Base-by-base conservation (phyloP, 139 green algal genomes). In the Chlamydomonas incerta region DNA sequence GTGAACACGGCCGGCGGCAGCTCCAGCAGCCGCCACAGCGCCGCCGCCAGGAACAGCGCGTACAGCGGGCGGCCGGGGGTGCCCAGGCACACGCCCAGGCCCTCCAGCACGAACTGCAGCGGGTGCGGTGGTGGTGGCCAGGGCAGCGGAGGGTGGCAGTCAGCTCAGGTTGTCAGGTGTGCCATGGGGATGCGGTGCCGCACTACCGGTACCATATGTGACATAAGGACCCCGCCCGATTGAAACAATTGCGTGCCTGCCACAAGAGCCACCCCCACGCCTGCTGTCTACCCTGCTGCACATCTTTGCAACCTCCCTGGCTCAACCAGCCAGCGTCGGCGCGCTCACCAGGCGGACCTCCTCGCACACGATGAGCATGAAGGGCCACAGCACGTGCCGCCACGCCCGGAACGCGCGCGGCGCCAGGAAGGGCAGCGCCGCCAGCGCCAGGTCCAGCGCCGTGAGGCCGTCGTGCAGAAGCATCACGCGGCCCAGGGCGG, bases 11-110 rank as follows among this genome's bases (percentile, higher is more conserved):
- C 6, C n/a, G 80, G 68, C 28, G 68, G 50, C 62, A 86, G 67
- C 41, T 86, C 68, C 52, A 86, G 52, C 68, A 86, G 80, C 52
- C 80, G 68, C 80, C 80, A 86, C 52, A 86, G 80, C 21, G 80
- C 80, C 24, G 80, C 37, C 21, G 31, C 52, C 46, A 80, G n/a
- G 80, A 79, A 79, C 28, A 80, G 68, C 34, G 55, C 24, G 80
- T 79, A 79, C 21, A 71, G 52, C 3, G 52, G 80, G 52, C 68
- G 68, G 34, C 80, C 68, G 34, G 68, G 80, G 52, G 47, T 21
- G 55, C 80, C 80, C 31, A 86, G 21, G 55, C 80, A 86, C 68
- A 80, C 52, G 34, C 80, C 80, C 80, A 86, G 15, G 52, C 80
- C 80, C 29, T 79, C 80, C 33, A 80, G 34, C 34, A 62, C 67